A percentile compares a stretch with the other conserved stretches of the same genome.
These are phyloP conservation scores for Sistotremastrum suecicum DNA, from an alignment of 768 basidiomycete species.

Conservation along the genomic window DNA sequence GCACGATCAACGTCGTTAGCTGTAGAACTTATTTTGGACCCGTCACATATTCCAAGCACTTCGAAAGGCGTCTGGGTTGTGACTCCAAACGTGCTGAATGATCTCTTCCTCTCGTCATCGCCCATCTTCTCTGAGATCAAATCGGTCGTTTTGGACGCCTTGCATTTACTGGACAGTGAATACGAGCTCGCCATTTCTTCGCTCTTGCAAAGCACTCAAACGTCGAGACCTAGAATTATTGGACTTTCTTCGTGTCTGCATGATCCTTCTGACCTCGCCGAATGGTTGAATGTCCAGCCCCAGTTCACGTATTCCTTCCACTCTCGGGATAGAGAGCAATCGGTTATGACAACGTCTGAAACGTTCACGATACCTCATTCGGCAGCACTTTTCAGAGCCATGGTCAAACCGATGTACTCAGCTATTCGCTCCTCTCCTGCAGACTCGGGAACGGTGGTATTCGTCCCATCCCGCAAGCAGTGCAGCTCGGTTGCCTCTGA, in stretches of 20 bases:
- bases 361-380: slow-evolving; percentile 83
- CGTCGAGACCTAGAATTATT: slow-evolving; percentile 52
- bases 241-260: slow-evolving; percentile 68
- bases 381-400: slow-evolving; percentile 73
- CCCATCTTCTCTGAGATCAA: slow-evolving; percentile 23
- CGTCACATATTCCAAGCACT: slow-evolving; percentile 18
- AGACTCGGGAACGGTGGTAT: slow-evolving; percentile 52
- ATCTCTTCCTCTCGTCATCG: slow-evolving; percentile 18
- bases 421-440: slow-evolving; percentile 39
- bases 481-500: slow-evolving; percentile 65
- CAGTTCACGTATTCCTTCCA: slow-evolving; percentile 60
- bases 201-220: slow-evolving; percentile 49
- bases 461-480: slow-evolving; percentile 76
- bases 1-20: slow-evolving; percentile 25
- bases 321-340: slow-evolving; percentile 71
- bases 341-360: slow-evolving; percentile 50
- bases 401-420: slow-evolving; percentile 80
- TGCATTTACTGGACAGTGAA: slow-evolving; percentile 65
- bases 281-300: slow-evolving; percentile 67
- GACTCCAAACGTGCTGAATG: slow-evolving; percentile 39
- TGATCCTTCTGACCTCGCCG: slow-evolving; percentile 67
- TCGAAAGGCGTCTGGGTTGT: slow-evolving; percentile 38
- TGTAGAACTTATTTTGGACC: slow-evolving; percentile 17
- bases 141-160: slow-evolving; percentile 68
- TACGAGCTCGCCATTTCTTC: slow-evolving; percentile 80